Evolutionary conservation across 148 eudicot genomes (phyloP).

Genomic region (Rhododendron ovatum): DNA sequence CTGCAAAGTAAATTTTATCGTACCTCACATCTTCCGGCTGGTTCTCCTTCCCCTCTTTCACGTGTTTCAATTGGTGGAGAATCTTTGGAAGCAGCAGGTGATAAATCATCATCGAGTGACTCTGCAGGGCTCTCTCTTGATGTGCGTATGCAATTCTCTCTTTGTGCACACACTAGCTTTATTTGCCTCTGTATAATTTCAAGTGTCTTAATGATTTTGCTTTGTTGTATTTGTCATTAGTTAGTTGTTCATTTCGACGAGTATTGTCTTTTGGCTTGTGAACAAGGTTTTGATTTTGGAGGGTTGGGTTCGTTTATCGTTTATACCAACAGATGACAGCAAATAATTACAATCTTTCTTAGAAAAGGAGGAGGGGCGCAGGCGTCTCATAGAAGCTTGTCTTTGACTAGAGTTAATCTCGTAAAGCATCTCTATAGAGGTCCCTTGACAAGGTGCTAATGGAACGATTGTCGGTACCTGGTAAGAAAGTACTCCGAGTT

Average conservation of each 20-base stretch:
- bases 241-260: not conserved
- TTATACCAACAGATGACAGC: not conserved
- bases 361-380: not conserved
- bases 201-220: not conserved
- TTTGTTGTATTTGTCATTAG: not conserved
- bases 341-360: not conserved
- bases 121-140: conserved; percentile 71
- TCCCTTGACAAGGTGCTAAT: not conserved
- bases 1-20: conserved; percentile 73
- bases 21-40: conserved; percentile 36
- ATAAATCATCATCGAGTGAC: conserved; percentile 44
- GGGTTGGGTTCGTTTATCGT: not conserved
- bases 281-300: not conserved
- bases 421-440: not conserved
- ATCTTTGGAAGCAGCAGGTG: conserved; percentile 33
- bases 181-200: not conserved
- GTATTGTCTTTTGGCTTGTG: not conserved
- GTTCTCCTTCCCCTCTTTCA: conserved; percentile 48
- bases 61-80: conserved; percentile 40
- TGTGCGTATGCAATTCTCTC: conserved; percentile 41
- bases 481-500: not conserved
- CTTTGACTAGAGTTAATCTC: not conserved
- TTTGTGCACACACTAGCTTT: not conserved
- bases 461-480: not conserved
- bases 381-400: not conserved